Percentiles rank a stretch among this genome's conserved stretches.
phyloP scores from a whole-genome alignment of 2,329 filamentous ascomycete genomes.

The Diaporthe ilicicola region DNA sequence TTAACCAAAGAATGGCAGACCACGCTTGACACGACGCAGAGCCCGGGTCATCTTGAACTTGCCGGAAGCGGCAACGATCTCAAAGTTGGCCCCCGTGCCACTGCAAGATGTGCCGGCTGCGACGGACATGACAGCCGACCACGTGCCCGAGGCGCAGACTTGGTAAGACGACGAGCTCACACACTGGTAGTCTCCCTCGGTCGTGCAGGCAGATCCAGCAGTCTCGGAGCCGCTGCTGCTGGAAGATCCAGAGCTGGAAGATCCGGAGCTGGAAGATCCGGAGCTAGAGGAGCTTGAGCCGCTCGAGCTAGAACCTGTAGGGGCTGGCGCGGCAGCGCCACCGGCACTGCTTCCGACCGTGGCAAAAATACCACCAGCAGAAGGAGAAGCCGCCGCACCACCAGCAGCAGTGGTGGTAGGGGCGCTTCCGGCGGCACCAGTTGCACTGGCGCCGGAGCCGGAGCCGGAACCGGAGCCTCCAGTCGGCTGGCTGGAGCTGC shows the following conservation, averaged over 20 bases:
- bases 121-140: conserved; percentile 52
- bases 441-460: conserved; percentile 33
- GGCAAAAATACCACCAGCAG: conserved; percentile 52
- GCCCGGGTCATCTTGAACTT: conserved; percentile 30
- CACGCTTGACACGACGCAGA: conserved; percentile 11
- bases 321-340: conserved; percentile 28
- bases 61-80: conserved; percentile 37
- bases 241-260: conserved; percentile 34
- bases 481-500: conserved; percentile 10
- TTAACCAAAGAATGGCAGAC: conserved; percentile 17
- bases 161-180: conserved; percentile 58
- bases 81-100: conserved; percentile 42
- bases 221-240: conserved; percentile 42
- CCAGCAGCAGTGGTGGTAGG: conserved; percentile 35
- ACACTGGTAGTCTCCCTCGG: conserved; percentile 61
- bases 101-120: conserved; percentile 57
- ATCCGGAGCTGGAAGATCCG: conserved; percentile 34
- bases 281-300: conserved; percentile 37
- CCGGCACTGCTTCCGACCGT: conserved; percentile 38
- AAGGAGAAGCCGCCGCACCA: conserved; percentile 33
- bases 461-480: conserved; percentile 36
- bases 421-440: conserved; percentile 35
- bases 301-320: conserved; percentile 28
- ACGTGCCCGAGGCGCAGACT: conserved; percentile 59
- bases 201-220: conserved; percentile 53